Evolutionary conservation across 805 yeast species (phyloP).

Genomic region (Ogataea ganodermae): DNA sequence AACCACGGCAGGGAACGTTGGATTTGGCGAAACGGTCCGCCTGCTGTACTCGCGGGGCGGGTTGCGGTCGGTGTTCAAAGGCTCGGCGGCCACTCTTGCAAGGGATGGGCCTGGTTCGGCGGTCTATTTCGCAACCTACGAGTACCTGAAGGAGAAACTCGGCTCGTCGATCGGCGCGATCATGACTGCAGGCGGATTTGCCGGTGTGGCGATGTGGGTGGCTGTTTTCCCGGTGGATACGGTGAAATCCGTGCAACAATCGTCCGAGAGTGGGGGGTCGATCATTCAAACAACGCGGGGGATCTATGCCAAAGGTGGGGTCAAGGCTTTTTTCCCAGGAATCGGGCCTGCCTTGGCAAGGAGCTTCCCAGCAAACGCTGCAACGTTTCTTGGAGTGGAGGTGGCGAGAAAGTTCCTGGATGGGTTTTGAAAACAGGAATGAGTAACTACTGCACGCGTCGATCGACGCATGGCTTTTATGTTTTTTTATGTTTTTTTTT

Average conservation of each 20-base stretch:
- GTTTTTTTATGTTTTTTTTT: neutral
- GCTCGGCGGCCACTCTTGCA: conserved; percentile 88
- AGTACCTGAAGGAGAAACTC: conserved; percentile 65
- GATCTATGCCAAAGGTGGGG: conserved; percentile 75
- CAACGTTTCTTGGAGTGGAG: conserved; percentile 95
- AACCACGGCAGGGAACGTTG: conserved; percentile 45
- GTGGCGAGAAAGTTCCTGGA: conserved; percentile 47
- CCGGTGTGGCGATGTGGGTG: conserved; percentile 97
- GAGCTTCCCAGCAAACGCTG: conserved; percentile 99
- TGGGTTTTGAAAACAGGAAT: conserved; percentile 7
- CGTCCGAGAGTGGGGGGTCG: conserved; percentile 54
- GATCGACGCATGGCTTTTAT: neutral
- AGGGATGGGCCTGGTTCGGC: conserved; percentile 99
- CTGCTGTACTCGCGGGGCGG: conserved; percentile 82
- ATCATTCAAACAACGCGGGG: conserved; percentile 65
- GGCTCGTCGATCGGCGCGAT: conserved; percentile 73
- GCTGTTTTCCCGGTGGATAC: conserved; percentile 96
- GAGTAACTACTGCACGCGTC: neutral
- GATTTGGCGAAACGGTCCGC: conserved; percentile 61
- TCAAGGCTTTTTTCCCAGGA: conserved; percentile 96
- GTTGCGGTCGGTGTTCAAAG: conserved; percentile 79
- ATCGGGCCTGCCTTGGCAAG: conserved; percentile 92
- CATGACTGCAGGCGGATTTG: conserved; percentile 89
- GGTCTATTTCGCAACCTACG: conserved; percentile 92
- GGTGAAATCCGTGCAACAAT: conserved; percentile 80